Evolutionary conservation across 345 rosid species (phyloP).

Genomic region (Pistacia atlantica): DNA sequence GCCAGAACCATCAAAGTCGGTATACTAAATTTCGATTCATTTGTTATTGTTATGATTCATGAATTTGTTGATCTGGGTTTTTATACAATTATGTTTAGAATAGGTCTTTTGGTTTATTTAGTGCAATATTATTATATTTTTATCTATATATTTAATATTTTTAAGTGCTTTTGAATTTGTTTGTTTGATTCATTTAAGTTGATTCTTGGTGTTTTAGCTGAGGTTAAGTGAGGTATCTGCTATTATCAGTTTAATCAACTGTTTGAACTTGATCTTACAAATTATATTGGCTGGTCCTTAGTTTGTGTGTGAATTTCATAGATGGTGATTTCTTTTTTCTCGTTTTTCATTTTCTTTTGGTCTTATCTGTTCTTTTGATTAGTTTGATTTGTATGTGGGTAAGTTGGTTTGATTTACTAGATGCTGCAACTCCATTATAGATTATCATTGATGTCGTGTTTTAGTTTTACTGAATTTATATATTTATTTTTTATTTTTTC

Average conservation of each 20-base stretch:
- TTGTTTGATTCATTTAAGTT: background rate
- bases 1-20: constrained; percentile 85
- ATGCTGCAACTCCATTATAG: background rate
- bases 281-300: background rate
- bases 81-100: background rate
- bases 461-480: background rate
- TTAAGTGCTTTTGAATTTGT: background rate
- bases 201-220: no score
- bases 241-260: background rate
- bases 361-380: no score
- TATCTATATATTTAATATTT: background rate
- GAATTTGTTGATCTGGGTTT: background rate
- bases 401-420: no score
- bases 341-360: no score
- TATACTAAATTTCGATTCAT: background rate
- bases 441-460: background rate
- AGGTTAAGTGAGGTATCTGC: no score
- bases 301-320: no score
- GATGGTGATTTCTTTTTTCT: no score
- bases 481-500: no score
- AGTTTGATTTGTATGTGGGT: no score
- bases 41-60: background rate
- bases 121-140: background rate
- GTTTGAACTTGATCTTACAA: background rate
- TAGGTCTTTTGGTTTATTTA: background rate